phyloP scores from a whole-genome alignment of 208 protist genomes.

The Leishmania turanica region DNA sequence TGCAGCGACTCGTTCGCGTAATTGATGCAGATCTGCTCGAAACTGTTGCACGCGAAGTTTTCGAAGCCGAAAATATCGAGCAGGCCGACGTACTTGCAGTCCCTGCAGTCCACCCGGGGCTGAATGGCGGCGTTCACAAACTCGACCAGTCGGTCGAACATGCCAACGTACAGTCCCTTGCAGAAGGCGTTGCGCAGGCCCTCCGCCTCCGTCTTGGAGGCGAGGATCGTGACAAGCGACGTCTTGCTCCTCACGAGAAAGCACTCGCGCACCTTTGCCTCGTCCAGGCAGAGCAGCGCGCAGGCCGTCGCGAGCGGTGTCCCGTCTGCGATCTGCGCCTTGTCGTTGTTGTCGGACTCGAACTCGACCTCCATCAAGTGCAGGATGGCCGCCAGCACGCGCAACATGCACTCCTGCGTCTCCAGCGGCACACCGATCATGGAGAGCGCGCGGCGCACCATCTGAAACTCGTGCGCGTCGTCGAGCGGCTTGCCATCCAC shows the following conservation, averaged over 20 bases:
- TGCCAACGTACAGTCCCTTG: conserved; percentile 87
- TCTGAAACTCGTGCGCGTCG: conserved; percentile 88
- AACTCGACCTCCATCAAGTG: conserved; percentile 94
- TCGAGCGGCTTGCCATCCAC: conserved; percentile 82
- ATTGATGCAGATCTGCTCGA: conserved; percentile 98
- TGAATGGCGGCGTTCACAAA: conserved; percentile 82
- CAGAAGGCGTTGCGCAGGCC: conserved; percentile 86
- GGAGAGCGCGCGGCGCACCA: conserved; percentile 74
- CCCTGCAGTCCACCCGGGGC: conserved; percentile 45
- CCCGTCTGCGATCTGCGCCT: conserved; percentile 60
- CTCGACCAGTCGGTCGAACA: conserved; percentile 92
- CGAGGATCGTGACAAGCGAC: conserved; percentile 74
- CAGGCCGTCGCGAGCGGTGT: conserved; percentile 47
- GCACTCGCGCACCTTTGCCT: conserved; percentile 58
- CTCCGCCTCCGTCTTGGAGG: conserved; percentile 80
- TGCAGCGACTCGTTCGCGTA: conserved; percentile 98
- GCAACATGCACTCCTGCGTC: conserved; percentile 81
- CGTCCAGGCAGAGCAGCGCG: conserved; percentile 68
- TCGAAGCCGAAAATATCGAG: conserved; percentile 98
- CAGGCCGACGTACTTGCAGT: conserved; percentile 92
- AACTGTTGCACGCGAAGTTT: conserved; percentile 95
- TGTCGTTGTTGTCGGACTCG: conserved; percentile 73
- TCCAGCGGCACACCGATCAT: conserved; percentile 58
- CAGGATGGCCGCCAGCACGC: conserved; percentile 91
- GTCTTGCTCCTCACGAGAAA: conserved; percentile 85